Evolutionary conservation across 257 asterid species (phyloP).

Genomic region (Gentiana dahurica): DNA sequence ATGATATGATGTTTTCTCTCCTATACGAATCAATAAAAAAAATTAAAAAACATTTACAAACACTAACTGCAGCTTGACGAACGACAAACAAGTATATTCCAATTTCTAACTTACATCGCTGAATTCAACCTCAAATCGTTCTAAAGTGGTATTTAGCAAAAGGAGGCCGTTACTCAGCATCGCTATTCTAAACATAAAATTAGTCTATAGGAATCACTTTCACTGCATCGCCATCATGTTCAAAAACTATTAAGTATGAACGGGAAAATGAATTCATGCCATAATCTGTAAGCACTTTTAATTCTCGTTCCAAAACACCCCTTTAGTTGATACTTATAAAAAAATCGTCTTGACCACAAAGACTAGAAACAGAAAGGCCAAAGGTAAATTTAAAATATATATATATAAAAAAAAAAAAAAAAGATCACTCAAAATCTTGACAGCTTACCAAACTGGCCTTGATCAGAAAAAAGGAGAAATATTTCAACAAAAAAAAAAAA

Average conservation of each 20-base stretch:
- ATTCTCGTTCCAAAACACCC: background rate
- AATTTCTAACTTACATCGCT: background rate
- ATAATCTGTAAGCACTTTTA: background rate
- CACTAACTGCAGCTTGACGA: background rate
- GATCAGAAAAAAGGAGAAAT: background rate
- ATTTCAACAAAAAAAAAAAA: too few relatives aligned
- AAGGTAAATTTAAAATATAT: too few relatives aligned
- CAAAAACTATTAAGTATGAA: background rate
- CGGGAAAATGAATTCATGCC: background rate
- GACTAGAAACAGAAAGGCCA: too few relatives aligned
- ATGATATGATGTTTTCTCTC: constrained; percentile 9
- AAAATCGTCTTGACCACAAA: too few relatives aligned
- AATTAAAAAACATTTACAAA: constrained; percentile 1
- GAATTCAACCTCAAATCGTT: background rate
- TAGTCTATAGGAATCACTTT: background rate
- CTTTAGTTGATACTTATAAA: too few relatives aligned
- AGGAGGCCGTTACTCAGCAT: background rate
- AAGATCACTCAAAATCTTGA: background rate
- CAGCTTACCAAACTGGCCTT: background rate
- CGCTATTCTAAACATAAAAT: background rate
- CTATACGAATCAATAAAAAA: constrained; percentile 9
- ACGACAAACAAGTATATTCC: background rate
- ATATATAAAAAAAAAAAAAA: background rate
- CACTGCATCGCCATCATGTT: background rate
- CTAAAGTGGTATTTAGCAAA: background rate